Conservation (phyloP, 2,329 filamentous ascomycete species). For the Xylaria sp. region DNA sequence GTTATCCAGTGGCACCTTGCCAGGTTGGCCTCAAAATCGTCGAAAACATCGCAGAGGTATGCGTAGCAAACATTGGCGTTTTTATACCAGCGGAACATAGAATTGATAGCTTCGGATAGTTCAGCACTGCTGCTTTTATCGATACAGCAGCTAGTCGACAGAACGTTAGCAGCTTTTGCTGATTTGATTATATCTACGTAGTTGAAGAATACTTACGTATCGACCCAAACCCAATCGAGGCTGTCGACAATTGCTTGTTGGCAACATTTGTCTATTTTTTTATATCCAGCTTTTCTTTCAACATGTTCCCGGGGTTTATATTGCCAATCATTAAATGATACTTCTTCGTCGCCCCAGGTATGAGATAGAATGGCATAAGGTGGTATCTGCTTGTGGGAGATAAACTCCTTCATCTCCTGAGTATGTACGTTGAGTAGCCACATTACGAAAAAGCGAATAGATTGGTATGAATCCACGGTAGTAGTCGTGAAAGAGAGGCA, state of each 20-base stretch:
- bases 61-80: conserved; percentile 40
- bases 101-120: conserved; percentile 30
- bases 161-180: background rate
- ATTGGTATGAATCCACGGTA: too few relatives aligned
- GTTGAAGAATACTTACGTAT: conserved; percentile 19
- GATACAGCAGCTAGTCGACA: conserved; percentile 40
- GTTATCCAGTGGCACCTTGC: conserved; percentile 27
- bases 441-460: conserved; percentile 1
- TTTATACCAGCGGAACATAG: conserved; percentile 44
- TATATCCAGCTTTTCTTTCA: conserved; percentile 6
- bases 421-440: conserved; percentile 28
- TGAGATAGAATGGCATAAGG: conserved; percentile 31
- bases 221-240: conserved; percentile 27
- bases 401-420: conserved; percentile 21
- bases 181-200: background rate
- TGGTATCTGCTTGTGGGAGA: conserved; percentile 26
- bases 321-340: conserved; percentile 22
- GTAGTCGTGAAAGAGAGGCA: too few relatives aligned
- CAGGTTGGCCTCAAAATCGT: conserved; percentile 10
- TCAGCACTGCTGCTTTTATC: conserved; percentile 45
- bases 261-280: conserved; percentile 13
- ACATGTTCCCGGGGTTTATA: background rate
- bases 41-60: conserved; percentile 37
- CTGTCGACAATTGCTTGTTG: conserved; percentile 11
- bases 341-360: conserved; percentile 29